These are phyloP conservation scores for Kwoniella dendrophila DNA, from an alignment of 768 basidiomycete species.

Conservation along the genomic window DNA sequence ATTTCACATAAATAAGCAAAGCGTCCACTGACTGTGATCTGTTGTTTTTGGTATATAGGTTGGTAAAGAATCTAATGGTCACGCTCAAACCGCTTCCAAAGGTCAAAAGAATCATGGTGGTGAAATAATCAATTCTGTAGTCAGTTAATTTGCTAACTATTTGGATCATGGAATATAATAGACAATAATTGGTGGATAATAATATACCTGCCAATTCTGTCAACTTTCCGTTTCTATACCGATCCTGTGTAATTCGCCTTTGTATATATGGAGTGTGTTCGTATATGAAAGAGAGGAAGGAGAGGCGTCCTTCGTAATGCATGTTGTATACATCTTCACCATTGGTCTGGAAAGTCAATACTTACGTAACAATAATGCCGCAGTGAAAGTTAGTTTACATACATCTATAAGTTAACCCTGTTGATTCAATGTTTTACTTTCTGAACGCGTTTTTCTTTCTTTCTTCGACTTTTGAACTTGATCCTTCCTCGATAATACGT, in stretches of 20 bases:
- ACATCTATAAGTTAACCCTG: background rate
- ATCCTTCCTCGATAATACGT: no score
- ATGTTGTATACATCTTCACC: conserved; percentile 2
- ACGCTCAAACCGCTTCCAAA: conserved; percentile 10
- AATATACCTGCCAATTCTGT: no score
- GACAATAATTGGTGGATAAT: no score
- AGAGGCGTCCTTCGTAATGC: conserved; percentile 14
- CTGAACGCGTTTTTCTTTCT: background rate
- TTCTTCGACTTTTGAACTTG: background rate
- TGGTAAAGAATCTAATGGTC: conserved; percentile 17
- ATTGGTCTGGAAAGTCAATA: no score
- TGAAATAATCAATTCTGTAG: conserved; percentile 14
- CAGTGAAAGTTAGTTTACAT: no score
- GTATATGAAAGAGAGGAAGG: background rate
- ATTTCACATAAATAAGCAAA: no score
- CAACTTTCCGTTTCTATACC: background rate
- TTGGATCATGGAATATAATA: background rate
- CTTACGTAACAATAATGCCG: no score
- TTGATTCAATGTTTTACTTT: background rate
- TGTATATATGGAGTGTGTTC: conserved; percentile 2
- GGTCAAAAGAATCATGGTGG: conserved; percentile 6
- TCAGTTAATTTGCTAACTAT: conserved; percentile 5
- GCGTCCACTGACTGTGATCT: no score
- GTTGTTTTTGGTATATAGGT: background rate
- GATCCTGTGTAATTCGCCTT: background rate